phyloP scores from a whole-genome alignment of 1,284 basidiomycete genomes.

The Moesziomyces globuligerus region DNA sequence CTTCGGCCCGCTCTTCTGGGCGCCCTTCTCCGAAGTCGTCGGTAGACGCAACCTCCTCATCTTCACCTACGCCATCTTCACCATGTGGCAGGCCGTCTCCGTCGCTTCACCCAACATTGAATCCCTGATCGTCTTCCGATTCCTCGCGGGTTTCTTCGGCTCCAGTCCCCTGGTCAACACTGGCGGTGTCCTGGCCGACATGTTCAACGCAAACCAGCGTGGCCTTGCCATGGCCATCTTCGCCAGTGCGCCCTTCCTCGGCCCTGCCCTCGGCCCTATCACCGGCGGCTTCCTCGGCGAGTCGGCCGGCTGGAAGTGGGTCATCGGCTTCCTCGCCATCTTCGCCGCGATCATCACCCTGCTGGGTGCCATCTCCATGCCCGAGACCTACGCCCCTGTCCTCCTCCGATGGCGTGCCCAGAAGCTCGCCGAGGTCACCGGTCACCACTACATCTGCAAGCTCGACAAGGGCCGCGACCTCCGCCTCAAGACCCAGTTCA shows the following conservation, averaged over 20 bases:
- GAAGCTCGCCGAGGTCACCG: conserved; percentile 54
- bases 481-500: conserved; percentile 52
- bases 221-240: conserved; percentile 80
- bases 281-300: conserved; percentile 69
- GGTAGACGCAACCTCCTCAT: conserved; percentile 77
- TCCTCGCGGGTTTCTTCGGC: conserved; percentile 76
- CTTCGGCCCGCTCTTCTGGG: conserved; percentile 71
- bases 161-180: conserved; percentile 70
- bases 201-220: conserved; percentile 76
- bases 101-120: conserved; percentile 75
- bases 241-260: conserved; percentile 79
- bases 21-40: conserved; percentile 74
- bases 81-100: conserved; percentile 75
- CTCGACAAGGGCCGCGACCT: conserved; percentile 59
- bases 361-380: conserved; percentile 75
- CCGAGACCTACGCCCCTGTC: conserved; percentile 74
- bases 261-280: conserved; percentile 71
- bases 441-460: conserved; percentile 55
- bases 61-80: conserved; percentile 73
- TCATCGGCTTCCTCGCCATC: conserved; percentile 78
- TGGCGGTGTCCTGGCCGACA: conserved; percentile 72
- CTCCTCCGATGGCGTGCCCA: conserved; percentile 57
- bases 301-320: conserved; percentile 75
- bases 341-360: conserved; percentile 73
- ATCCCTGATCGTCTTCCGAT: conserved; percentile 75